phyloP scores from a whole-genome alignment of 169 alveolate genomes.

The Cryptosporidium viatorum region DNA sequence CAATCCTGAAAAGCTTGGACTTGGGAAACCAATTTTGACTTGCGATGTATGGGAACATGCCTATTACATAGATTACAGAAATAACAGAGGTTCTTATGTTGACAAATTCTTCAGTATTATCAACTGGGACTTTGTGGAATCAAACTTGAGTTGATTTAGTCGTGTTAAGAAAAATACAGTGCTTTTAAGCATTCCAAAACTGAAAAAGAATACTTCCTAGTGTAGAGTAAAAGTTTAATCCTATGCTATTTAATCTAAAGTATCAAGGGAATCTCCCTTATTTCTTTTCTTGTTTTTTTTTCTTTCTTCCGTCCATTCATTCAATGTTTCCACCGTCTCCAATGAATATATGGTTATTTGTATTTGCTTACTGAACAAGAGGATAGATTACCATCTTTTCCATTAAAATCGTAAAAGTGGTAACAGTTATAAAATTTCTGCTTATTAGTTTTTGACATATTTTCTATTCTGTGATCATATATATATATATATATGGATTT shows the following conservation, averaged over 20 bases:
- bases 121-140: constrained; percentile 91
- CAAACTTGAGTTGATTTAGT: constrained; percentile 64
- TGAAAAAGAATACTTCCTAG: not conserved
- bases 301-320: too few relatives aligned
- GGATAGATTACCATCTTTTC: too few relatives aligned
- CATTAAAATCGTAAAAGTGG: too few relatives aligned
- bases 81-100: constrained; percentile 90
- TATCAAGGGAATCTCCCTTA: not conserved
- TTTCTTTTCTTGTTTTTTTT: too few relatives aligned
- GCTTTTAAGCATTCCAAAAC: not conserved
- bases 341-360: too few relatives aligned
- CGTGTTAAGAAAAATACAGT: not conserved
- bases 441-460: too few relatives aligned
- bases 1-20: constrained; percentile 87
- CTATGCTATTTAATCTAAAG: not conserved
- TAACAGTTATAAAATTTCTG: too few relatives aligned
- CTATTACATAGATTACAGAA: constrained; percentile 93
- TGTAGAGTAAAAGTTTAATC: not conserved
- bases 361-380: too few relatives aligned
- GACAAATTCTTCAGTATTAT: constrained; percentile 93
- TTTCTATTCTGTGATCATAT: too few relatives aligned
- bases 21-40: constrained; percentile 90
- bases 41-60: constrained; percentile 99
- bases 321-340: not conserved
- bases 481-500: too few relatives aligned